Evolutionary conservation across 345 rosid species (phyloP), one percentile per base, ranked within the genome.

Genomic region (Psidium friedrichsthalianum): DNA sequence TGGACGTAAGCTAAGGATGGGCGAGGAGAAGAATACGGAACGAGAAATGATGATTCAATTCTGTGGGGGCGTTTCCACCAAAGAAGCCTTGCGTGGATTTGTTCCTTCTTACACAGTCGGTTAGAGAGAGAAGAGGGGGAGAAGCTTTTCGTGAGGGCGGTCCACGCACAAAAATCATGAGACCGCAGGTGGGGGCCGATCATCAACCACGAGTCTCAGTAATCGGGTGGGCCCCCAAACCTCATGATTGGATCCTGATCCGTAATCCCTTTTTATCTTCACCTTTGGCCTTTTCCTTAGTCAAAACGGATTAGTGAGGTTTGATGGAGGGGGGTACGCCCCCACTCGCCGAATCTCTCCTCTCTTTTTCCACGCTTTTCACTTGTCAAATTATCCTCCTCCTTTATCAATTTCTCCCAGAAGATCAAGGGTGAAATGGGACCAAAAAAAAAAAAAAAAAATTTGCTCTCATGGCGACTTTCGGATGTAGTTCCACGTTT

Each of bases 151-250:
- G 69, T 82, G 80, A 76, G 84, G 74, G n/a, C 51, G 84, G 88
- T 88, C 90, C 87, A 83, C 89, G 86, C 88, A 87, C 56, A 85
- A 47, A 47, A 86, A 90, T 89, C 87, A 90, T 88, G 88, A 54
- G 86, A 86, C 51, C 56, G 42, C 86, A 84, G 51, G 54, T 80
- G 87, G 91, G 92, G 87, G 57, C 83, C 85, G 59, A 83, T 84
- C 88, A 27, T 82, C 84, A 76, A 80, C 86, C 88, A 6, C 85
- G 84, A 55, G 56, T 51, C 3, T 32, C 55, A 42, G 78, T 36
- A 36, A 36, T 54, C 47, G 16, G n/a, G 56, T 42, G 64, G 58
- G 87, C 82, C 87, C 87, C 87, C 84, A 8, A 25, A 9, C 61
- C 59, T 40, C 80, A 86, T 87, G 84, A 92, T 89, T 84, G 85